Evolutionary conservation across 2,329 filamentous ascomycete species (phyloP).

Genomic region (Pseudogymnoascus pannorum): DNA sequence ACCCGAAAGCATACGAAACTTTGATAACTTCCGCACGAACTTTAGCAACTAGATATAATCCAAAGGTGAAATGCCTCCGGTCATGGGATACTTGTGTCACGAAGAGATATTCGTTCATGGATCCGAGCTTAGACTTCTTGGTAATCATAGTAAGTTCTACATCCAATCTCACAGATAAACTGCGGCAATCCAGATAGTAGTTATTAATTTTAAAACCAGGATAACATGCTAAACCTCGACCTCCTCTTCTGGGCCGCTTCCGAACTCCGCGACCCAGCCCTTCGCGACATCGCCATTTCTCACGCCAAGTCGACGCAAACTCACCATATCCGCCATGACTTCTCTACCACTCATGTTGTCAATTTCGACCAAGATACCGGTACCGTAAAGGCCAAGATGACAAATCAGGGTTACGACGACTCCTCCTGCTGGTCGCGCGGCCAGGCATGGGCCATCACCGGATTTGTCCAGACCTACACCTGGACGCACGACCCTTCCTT

Average conservation of each 20-base stretch:
- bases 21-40: constrained; percentile 31
- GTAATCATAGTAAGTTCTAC: constrained; percentile 32
- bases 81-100: constrained; percentile 40
- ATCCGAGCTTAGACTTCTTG: constrained; percentile 32
- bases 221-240: constrained; percentile 37
- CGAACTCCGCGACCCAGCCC: constrained; percentile 26
- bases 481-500: constrained; percentile 39
- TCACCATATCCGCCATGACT: constrained; percentile 35
- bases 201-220: constrained; percentile 17
- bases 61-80: constrained; percentile 30
- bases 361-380: constrained; percentile 39
- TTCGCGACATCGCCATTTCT: constrained; percentile 31
- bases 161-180: neutral
- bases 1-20: constrained; percentile 30
- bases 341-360: constrained; percentile 37
- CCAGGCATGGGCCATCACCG: constrained; percentile 42
- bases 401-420: constrained; percentile 40
- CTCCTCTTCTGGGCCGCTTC: constrained; percentile 36
- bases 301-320: constrained; percentile 35
- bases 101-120: constrained; percentile 31
- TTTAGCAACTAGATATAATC: constrained; percentile 32
- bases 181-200: neutral
- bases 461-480: constrained; percentile 39
- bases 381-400: constrained; percentile 33
- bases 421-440: constrained; percentile 40